A percentile compares a stretch with the other conserved stretches of the same genome.
Conservation (phyloP, 352 stramenopile species). For the Pythium dissotocum region DNA sequence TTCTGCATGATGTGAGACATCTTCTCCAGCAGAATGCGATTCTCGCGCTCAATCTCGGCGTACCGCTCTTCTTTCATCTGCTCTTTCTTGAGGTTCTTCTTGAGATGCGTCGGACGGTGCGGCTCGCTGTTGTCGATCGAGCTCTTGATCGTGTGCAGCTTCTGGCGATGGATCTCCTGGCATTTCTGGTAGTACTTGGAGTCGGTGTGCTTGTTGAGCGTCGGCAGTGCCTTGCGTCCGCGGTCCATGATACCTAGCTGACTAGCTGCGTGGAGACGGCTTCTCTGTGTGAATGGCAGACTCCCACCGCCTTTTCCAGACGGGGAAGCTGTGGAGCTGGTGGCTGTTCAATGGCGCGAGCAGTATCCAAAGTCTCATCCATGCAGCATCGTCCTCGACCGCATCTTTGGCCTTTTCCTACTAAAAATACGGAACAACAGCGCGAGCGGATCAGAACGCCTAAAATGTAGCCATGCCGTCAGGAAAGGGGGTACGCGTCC, state of each 20-base stretch:
- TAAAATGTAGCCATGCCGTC: constrained; percentile 25
- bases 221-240: constrained; percentile 82
- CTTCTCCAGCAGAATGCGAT: constrained; percentile 96
- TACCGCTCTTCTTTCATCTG: constrained; percentile 96
- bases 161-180: constrained; percentile 80
- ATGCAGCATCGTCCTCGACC: constrained; percentile 1
- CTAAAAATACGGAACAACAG: constrained; percentile 20
- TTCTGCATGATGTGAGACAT: constrained; percentile 96
- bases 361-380: neutral
- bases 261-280: neutral
- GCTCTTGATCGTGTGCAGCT: constrained; percentile 90
- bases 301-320: neutral
- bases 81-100: constrained; percentile 97
- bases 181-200: constrained; percentile 87
- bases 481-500: constrained; percentile 22
- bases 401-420: constrained; percentile 1
- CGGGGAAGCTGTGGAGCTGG: neutral
- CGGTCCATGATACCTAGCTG: constrained; percentile 65
- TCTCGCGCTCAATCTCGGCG: constrained; percentile 95
- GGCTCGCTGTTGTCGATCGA: constrained; percentile 94
- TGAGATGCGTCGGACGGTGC: constrained; percentile 90
- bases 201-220: constrained; percentile 88
- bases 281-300: constrained; percentile 5
- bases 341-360: constrained; percentile 1
- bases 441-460: constrained; percentile 17